phyloP scores from a whole-genome alignment of 129 eudicot genomes.

The Pseudognaphalium luteoalbum region DNA sequence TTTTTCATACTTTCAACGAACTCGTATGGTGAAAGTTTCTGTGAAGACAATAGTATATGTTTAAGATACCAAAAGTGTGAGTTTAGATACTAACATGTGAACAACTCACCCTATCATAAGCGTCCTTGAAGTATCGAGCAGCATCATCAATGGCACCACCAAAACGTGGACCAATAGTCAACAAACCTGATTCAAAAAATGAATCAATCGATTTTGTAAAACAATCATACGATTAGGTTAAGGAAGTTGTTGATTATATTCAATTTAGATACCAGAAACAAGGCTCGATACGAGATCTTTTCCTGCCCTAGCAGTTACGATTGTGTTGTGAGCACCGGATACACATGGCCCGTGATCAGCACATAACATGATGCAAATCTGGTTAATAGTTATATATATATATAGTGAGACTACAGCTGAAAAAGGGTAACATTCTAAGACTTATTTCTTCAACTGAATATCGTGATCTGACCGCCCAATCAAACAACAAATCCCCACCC shows the following conservation, averaged over 20 bases:
- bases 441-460: neutral
- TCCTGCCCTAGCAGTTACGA: conserved; percentile 95
- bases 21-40: conserved; percentile 84
- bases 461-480: neutral
- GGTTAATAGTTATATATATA: conserved; percentile 12
- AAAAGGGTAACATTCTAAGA: neutral
- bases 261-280: conserved; percentile 60
- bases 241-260: neutral
- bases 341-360: conserved; percentile 99
- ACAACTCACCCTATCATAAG: conserved; percentile 77
- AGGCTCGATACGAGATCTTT: conserved; percentile 92
- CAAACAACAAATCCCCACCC: too few relatives aligned
- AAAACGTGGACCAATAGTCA: conserved; percentile 91
- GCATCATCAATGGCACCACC: conserved; percentile 98
- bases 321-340: conserved; percentile 95
- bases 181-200: conserved; percentile 56
- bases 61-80: neutral
- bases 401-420: neutral
- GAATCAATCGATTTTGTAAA: conserved; percentile 5
- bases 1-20: conserved; percentile 94
- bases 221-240: neutral
- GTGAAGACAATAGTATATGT: conserved; percentile 17
- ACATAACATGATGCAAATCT: conserved; percentile 96
- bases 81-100: neutral
- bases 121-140: conserved; percentile 94